Conservation (phyloP, 805 yeast genomes). For the Priceomyces castillae region DNA sequence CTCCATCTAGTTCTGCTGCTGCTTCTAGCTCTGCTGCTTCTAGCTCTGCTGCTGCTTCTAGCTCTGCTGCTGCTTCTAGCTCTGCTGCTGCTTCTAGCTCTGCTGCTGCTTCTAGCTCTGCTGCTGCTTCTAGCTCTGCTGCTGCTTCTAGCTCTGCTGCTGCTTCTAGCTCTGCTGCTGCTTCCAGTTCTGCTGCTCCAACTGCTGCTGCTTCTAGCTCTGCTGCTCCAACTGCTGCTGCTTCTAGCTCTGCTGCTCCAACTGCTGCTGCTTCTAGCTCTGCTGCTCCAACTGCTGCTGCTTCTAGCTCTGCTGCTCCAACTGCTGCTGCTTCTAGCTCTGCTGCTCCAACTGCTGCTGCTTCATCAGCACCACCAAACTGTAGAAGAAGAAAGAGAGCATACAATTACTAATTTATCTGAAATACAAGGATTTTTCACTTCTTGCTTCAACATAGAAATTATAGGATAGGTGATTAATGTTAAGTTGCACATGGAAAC, state of each 20-base stretch:
- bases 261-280: background rate
- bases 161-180: background rate
- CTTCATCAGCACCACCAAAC: background rate
- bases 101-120: background rate
- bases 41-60: slow-evolving; percentile 14
- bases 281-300: background rate
- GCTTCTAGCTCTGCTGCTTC: background rate
- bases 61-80: background rate
- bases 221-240: background rate
- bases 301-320: background rate
- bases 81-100: background rate
- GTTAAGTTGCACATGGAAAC: no score
- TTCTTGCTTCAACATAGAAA: background rate
- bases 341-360: slow-evolving; percentile 11
- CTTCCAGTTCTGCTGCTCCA: background rate
- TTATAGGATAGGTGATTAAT: no score
- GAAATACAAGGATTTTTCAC: background rate
- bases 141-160: slow-evolving; percentile 6
- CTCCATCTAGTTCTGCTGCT: background rate
- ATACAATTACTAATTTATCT: background rate
- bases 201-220: background rate
- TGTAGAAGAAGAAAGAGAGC: background rate
- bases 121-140: background rate
- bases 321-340: slow-evolving; percentile 6
- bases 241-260: background rate